Base-by-base conservation (phyloP, 768 basidiomycete genomes). In the Crepidotus variabilis region DNA sequence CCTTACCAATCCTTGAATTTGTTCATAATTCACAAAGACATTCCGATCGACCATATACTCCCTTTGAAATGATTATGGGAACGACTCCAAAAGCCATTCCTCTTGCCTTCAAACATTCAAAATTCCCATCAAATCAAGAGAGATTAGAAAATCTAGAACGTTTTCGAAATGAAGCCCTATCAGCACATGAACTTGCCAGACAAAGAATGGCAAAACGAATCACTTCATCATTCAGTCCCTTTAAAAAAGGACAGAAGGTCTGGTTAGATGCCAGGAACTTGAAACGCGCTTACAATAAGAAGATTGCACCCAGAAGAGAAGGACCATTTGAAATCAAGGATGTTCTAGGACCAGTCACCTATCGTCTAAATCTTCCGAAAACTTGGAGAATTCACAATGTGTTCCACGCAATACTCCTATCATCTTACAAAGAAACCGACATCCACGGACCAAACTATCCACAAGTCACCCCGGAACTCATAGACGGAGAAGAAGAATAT, bases 41-140 rank as follows among this genome's bases (percentile, higher is more conserved):
- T 35, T 35, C 62, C 1, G 60, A 63, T 18, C 10, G 47, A 48
- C 21, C 16, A 1, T 32, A 58, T 2, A 56, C 67, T 1, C 63
- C 67, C 3, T 69, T 67, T 36, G 51, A 68, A 56, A 54, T 68
- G 0, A 63, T 65, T 10, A 28, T 60, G 1, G 61, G 64, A 50
- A 11, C 10, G 22, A 6, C 54, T 1, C 59, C 59, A 2, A 16
- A 46, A 1, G 36, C 59, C 0, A 50, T 58, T 10, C 56, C 60
- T 9, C 33, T 39, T 23, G 5, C 61, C 0, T 62, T 57, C n/a
- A 50, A 59, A 39, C 4, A 53, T 6, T 43, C 55, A 5, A 49
- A 59, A 20, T 57, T 54, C 22, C 57, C 52, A 0, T 36, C 49
- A 0, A 36, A 51, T 0, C 47, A 61, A 50, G 51, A 55, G 11